phyloP scores from a whole-genome alignment of 2,329 filamentous ascomycete genomes.

The Penicillium sp. region DNA sequence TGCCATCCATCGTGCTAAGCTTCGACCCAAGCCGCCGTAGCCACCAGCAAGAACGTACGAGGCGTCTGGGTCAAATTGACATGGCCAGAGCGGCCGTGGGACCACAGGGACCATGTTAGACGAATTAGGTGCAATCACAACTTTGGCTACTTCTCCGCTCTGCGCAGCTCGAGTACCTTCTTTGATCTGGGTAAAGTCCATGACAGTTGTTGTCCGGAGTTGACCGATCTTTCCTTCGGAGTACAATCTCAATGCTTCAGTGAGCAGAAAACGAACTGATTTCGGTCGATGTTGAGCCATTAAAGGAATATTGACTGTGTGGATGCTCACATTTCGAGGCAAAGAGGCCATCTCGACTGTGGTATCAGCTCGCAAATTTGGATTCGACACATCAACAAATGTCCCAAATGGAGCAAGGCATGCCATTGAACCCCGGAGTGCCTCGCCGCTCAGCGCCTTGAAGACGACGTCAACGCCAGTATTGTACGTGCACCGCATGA shows the following conservation, averaged over 20 bases:
- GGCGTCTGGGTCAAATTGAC: conserved; percentile 12
- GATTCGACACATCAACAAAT: conserved; percentile 14
- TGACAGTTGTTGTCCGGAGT: background rate
- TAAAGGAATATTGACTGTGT: conserved; percentile 11
- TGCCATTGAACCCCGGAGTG: conserved; percentile 12
- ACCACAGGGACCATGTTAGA: conserved; percentile 5
- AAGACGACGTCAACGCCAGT: conserved; percentile 20
- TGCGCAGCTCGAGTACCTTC: background rate
- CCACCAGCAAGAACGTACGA: conserved; percentile 26
- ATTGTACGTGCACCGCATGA: conserved; percentile 16
- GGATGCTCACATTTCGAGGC: conserved; percentile 9
- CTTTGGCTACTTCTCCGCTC: background rate
- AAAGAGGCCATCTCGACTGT: conserved; percentile 6
- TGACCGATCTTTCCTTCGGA: conserved; percentile 4
- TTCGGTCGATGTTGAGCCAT: conserved; percentile 10
- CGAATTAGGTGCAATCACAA: conserved; percentile 8
- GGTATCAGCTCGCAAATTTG: background rate
- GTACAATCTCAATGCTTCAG: conserved; percentile 4
- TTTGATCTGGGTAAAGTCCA: conserved; percentile 11
- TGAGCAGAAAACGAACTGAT: conserved; percentile 1
- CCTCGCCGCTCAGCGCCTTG: conserved; percentile 16
- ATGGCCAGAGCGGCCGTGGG: conserved; percentile 1
- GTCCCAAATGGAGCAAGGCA: conserved; percentile 19
- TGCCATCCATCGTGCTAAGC: conserved; percentile 23
- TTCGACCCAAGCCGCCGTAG: conserved; percentile 22